A percentile compares a stretch with the other conserved stretches of the same genome.
These are phyloP conservation scores for Cornus suecica DNA, from an alignment of 148 eudicot genomes.

Conservation along the genomic window DNA sequence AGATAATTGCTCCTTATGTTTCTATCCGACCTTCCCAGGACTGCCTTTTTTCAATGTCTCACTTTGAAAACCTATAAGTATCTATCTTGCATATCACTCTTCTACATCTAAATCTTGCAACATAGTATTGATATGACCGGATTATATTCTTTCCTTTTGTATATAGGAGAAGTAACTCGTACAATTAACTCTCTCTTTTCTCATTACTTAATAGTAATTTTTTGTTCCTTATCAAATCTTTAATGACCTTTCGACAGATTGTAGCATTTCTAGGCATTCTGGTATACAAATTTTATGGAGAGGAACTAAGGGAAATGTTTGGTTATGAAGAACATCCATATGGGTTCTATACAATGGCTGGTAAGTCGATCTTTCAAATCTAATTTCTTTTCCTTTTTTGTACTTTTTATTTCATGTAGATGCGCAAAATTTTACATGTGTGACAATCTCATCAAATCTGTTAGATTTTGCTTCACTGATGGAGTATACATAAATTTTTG, in stretches of 20 bases:
- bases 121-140: too few species aligned
- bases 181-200: too few species aligned
- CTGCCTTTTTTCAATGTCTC: too few species aligned
- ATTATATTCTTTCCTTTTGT: too few species aligned
- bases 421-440: background rate
- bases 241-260: slow-evolving; percentile 51
- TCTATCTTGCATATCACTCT: too few species aligned
- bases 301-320: slow-evolving; percentile 95
- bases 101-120: too few species aligned
- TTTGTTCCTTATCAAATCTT: slow-evolving; percentile 8
- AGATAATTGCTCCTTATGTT: background rate
- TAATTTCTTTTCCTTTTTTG: background rate
- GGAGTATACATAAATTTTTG: background rate
- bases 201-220: background rate
- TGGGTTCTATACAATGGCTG: slow-evolving; percentile 95
- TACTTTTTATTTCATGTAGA: background rate
- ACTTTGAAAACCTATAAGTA: too few species aligned
- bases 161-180: too few species aligned
- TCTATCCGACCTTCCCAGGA: too few species aligned
- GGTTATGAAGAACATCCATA: slow-evolving; percentile 97
- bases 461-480: background rate
- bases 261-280: slow-evolving; percentile 84
- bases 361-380: slow-evolving; percentile 30
- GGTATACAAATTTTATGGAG: slow-evolving; percentile 92
- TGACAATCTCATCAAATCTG: slow-evolving; percentile 4